Base-by-base conservation (phyloP, 1,284 basidiomycete species). In the Trametes sp. region DNA sequence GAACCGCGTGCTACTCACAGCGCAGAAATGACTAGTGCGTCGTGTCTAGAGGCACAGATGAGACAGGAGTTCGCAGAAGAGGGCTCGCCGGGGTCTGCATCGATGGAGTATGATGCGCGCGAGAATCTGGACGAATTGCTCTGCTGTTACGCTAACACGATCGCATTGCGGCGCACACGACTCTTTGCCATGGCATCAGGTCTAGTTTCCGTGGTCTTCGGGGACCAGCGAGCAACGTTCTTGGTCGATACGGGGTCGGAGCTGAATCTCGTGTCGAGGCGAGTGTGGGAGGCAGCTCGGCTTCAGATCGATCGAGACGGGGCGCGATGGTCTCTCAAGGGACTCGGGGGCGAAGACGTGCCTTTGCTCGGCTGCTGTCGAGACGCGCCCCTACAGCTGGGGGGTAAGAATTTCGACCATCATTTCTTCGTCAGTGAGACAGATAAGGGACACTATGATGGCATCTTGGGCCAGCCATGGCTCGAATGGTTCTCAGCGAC, bases 371-470 rank as follows among this genome's bases (percentile, higher is more conserved):
- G 75, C 23, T 68, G 70, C 38, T 38, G 64, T n/a, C 45, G 57
- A 3, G 74, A 71, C 51, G 72, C 63, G 8, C 65, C 62, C 2
- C 56, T 75, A 0, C 41, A 38, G 11, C 66, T 74, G 21, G 68
- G 70, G 14, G 65, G 66, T 2, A 66, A 72, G n/a, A 31, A 61
- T 1, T 74, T 78, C 49, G 62, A 72, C 33, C 74, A 76, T 55
- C 73, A 77, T 33, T 69, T 75, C 23, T 76, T 74, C 23, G 67
- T 77, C 35, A 41, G 35, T 19, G 62, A 60, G 0, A 21, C 45
- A 1, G 60, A 64, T 2, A 61, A 61, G 71, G 11, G 31, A 5
- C 31, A 11, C 6, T 33, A 33, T 11, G 31, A 33, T 11, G 31
- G 31, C 11, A 33, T 33, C 31, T 11, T 33, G 31, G 31, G 31